These are phyloP conservation scores for Yamadazyma triangularis DNA, from an alignment of 1,139 yeast species.

Conservation along the genomic window DNA sequence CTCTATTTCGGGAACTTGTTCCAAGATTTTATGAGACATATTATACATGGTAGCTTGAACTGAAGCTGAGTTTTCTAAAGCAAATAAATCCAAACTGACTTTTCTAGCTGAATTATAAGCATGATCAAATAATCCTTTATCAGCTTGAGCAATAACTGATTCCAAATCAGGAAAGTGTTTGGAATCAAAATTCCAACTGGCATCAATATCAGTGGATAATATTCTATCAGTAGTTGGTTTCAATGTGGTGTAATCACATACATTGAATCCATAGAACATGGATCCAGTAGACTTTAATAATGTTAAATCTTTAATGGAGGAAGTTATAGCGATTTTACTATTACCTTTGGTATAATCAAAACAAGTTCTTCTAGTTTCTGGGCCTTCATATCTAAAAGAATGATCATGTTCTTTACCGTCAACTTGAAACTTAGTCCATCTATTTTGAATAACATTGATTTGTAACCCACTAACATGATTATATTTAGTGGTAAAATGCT, in stretches of 20 bases:
- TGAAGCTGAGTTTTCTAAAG: constrained; percentile 80
- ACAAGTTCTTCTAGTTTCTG: constrained; percentile 63
- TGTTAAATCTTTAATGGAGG: constrained; percentile 77
- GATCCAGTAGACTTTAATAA: constrained; percentile 93
- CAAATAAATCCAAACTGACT: constrained; percentile 72
- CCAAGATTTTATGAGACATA: constrained; percentile 73
- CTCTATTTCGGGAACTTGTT: constrained; percentile 49
- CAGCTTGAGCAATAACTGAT: constrained; percentile 49
- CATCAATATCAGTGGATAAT: constrained; percentile 80
- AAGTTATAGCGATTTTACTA: constrained; percentile 51
- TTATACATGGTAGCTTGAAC: constrained; percentile 96
- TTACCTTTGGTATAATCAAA: constrained; percentile 48
- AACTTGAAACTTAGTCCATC: constrained; percentile 75
- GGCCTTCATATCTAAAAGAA: constrained; percentile 80
- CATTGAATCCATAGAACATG: constrained; percentile 82
- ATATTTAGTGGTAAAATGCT: constrained; percentile 75
- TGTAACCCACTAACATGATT: constrained; percentile 70
- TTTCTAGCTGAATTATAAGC: constrained; percentile 59
- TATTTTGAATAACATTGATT: constrained; percentile 61
- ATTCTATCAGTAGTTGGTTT: constrained; percentile 80
- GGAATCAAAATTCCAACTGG: constrained; percentile 65
- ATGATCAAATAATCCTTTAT: constrained; percentile 58
- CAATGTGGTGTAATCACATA: constrained; percentile 84
- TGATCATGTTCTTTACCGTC: constrained; percentile 75
- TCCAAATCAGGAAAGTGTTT: constrained; percentile 45